Percentiles rank a stretch among this genome's conserved stretches.
Evolutionary conservation across 129 eudicot species (phyloP).

Genomic region (Glebionis coronaria): DNA sequence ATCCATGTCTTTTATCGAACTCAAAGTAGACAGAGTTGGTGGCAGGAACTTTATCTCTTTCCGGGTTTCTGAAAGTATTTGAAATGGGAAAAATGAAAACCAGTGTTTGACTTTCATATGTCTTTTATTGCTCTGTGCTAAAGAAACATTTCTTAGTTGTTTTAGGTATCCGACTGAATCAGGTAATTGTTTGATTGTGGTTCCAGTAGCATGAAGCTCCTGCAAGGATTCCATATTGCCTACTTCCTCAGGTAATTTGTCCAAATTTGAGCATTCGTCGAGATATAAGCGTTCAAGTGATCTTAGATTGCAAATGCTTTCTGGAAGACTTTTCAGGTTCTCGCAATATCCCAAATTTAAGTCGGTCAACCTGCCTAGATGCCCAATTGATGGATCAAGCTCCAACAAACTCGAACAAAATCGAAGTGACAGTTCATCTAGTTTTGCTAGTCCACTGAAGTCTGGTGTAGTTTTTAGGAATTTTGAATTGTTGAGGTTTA

Average conservation of each 20-base stretch:
- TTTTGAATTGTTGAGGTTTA: slow-evolving; percentile 25
- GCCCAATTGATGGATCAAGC: slow-evolving; percentile 36
- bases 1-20: slow-evolving; percentile 20
- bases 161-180: slow-evolving; percentile 11
- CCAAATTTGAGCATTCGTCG: slow-evolving; percentile 18
- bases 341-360: slow-evolving; percentile 30
- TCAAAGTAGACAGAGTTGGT: slow-evolving; percentile 20
- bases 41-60: slow-evolving; percentile 24
- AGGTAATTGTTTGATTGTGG: slow-evolving; percentile 8
- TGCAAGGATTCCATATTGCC: slow-evolving; percentile 21
- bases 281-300: slow-evolving; percentile 25
- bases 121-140: slow-evolving; percentile 12
- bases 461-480: slow-evolving; percentile 19
- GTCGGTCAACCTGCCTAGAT: slow-evolving; percentile 15
- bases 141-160: slow-evolving; percentile 16
- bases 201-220: slow-evolving; percentile 22
- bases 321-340: slow-evolving; percentile 29
- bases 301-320: slow-evolving; percentile 20
- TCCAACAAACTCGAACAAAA: slow-evolving; percentile 27
- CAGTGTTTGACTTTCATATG: background rate
- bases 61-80: slow-evolving; percentile 7
- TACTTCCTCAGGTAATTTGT: slow-evolving; percentile 19
- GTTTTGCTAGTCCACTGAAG: slow-evolving; percentile 23
- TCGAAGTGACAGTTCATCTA: slow-evolving; percentile 26
- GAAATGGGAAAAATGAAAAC: slow-evolving; percentile 25